These are phyloP conservation scores for Debaryomycetaceae sp. DNA, from an alignment of 1,139 yeast genomes.

Conservation along the genomic window DNA sequence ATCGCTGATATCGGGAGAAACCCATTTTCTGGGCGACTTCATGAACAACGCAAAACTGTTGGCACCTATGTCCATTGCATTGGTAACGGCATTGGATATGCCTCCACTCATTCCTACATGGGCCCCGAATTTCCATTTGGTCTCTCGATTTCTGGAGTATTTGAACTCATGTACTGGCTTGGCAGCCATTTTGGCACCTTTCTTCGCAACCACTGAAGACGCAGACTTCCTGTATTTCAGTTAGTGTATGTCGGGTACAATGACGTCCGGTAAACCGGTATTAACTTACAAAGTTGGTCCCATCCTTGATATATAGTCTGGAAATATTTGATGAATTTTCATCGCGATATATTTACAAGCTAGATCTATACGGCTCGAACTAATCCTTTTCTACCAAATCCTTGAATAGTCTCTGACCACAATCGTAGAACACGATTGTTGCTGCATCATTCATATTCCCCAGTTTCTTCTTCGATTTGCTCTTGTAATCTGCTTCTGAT, in stretches of 20 bases:
- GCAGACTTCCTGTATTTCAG: background rate
- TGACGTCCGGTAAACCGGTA: background rate
- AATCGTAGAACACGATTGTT: background rate
- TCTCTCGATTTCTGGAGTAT: slow-evolving; percentile 18
- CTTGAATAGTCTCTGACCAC: slow-evolving; percentile 3
- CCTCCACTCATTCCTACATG: slow-evolving; percentile 76
- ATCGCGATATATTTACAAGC: background rate
- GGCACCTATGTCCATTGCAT: slow-evolving; percentile 74
- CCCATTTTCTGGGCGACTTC: slow-evolving; percentile 91
- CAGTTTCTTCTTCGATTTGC: slow-evolving; percentile 3
- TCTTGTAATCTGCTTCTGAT: background rate
- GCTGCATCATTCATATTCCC: slow-evolving; percentile 5
- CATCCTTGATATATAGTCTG: background rate
- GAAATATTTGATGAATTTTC: background rate
- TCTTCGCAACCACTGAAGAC: slow-evolving; percentile 4
- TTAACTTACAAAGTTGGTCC: slow-evolving; percentile 2
- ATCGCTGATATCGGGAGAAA: slow-evolving; percentile 66
- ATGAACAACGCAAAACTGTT: slow-evolving; percentile 88
- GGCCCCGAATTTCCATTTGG: slow-evolving; percentile 65
- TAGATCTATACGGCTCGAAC: background rate
- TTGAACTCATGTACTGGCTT: slow-evolving; percentile 12
- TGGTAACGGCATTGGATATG: slow-evolving; percentile 68
- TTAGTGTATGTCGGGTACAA: background rate
- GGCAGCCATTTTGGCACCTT: slow-evolving; percentile 7
- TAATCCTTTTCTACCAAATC: background rate